Evolutionary conservation across 176 grass and related monocot genomes (phyloP).

Genomic region (Elymus sibiricus): DNA sequence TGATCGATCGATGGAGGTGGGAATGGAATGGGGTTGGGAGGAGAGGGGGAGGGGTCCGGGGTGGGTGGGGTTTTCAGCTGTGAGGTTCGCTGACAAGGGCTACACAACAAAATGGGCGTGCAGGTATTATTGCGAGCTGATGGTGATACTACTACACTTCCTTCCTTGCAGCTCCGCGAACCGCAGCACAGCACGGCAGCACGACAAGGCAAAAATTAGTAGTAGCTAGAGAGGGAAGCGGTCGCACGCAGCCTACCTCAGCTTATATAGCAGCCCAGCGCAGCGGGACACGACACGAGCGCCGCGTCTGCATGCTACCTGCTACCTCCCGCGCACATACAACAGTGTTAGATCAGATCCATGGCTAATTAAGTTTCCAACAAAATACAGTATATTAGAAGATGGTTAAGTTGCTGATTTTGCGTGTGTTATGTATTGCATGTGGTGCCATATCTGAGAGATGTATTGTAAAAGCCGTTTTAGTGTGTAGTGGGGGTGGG

Average conservation of each 20-base stretch:
- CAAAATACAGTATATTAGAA: background rate
- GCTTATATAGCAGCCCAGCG: conserved; percentile 25
- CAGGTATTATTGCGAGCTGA: conserved; percentile 67
- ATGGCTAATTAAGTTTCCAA: background rate
- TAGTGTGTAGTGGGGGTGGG: background rate
- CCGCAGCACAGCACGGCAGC: background rate
- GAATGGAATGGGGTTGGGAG: background rate
- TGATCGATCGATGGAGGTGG: too few relatives aligned
- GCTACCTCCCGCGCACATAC: background rate
- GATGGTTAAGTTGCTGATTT: background rate
- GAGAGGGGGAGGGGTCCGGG: background rate
- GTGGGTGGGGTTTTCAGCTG: conserved; percentile 55
- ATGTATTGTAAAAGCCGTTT: background rate
- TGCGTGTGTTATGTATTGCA: background rate
- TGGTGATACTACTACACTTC: conserved; percentile 48
- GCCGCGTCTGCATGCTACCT: background rate
- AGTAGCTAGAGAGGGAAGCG: conserved; percentile 10
- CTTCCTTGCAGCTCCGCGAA: background rate
- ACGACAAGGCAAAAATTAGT: background rate
- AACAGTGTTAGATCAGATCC: background rate
- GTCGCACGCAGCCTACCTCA: conserved; percentile 32
- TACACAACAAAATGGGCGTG: conserved; percentile 68
- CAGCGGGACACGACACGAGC: background rate
- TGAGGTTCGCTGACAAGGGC: conserved; percentile 88
- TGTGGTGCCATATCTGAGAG: background rate